These are phyloP conservation scores for Rhizopus microsporus DNA, from an alignment of 371 early-diverging fungal species.

Conservation along the genomic window DNA sequence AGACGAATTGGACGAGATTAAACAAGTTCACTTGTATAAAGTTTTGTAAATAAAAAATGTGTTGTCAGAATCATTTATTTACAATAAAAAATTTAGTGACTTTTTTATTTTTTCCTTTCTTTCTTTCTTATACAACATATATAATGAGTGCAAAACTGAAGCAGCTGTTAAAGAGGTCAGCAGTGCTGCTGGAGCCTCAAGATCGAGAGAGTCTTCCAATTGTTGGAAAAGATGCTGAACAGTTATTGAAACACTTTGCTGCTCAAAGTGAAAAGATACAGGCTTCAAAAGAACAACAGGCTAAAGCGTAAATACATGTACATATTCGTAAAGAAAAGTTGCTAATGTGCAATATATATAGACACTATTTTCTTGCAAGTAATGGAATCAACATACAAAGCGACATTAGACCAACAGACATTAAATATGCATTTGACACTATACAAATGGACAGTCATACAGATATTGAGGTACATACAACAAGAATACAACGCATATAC, in stretches of 20 bases:
- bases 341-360: conserved; percentile 5
- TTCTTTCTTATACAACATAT: not conserved
- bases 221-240: conserved; percentile 11
- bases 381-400: conserved; percentile 38
- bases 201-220: not conserved
- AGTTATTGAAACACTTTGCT: conserved; percentile 12
- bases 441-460: conserved; percentile 16
- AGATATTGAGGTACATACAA: conserved; percentile 17
- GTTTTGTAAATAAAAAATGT: conserved; percentile 39
- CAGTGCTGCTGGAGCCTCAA: conserved; percentile 2
- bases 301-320: conserved; percentile 20
- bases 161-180: conserved; percentile 13
- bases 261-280: conserved; percentile 12
- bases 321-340: not conserved
- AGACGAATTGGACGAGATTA: conserved; percentile 62
- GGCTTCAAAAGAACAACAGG: conserved; percentile 21
- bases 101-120: not conserved
- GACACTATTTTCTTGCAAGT: conserved; percentile 47
- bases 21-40: conserved; percentile 63
- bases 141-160: conserved; percentile 9
- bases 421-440: conserved; percentile 8
- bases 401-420: conserved; percentile 9
- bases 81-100: conserved; percentile 8
- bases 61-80: not conserved
- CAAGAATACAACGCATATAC: not conserved